Conservation (phyloP, 2,329 filamentous ascomycete species). For the Hymenoscyphus infarciens region DNA sequence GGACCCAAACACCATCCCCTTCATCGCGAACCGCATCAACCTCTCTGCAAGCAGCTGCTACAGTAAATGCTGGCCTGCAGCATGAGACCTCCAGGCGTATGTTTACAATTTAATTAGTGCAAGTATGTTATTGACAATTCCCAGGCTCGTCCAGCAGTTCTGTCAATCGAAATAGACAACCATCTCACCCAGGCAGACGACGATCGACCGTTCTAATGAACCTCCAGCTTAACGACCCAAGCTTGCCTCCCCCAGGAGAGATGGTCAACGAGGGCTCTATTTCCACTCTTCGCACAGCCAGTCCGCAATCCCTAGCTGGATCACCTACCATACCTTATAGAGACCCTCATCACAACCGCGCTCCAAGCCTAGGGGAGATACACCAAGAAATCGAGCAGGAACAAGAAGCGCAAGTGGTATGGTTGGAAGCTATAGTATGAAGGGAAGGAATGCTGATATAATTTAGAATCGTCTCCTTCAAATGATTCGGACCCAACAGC, state of each 20-base stretch:
- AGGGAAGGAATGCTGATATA: slow-evolving; percentile 9
- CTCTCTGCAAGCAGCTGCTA: slow-evolving; percentile 72
- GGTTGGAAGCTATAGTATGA: slow-evolving; percentile 28
- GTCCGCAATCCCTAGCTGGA: slow-evolving; percentile 45
- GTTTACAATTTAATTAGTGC: slow-evolving; percentile 22
- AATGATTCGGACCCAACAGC: slow-evolving; percentile 73
- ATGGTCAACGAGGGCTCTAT: slow-evolving; percentile 51
- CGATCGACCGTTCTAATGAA: slow-evolving; percentile 70
- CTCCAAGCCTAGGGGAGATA: slow-evolving; percentile 71
- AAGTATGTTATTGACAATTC: slow-evolving; percentile 10
- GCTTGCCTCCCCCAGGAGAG: slow-evolving; percentile 64
- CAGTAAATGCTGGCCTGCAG: slow-evolving; percentile 73
- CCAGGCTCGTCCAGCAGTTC: slow-evolving; percentile 47
- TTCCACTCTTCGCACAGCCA: slow-evolving; percentile 37
- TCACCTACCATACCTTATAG: slow-evolving; percentile 42
- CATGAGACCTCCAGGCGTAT: slow-evolving; percentile 58
- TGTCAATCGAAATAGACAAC: slow-evolving; percentile 43
- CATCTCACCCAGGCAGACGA: slow-evolving; percentile 53
- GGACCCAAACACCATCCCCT: slow-evolving; percentile 52
- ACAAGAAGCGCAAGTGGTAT: slow-evolving; percentile 72
- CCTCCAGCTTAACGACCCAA: slow-evolving; percentile 68
- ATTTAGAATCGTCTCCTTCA: slow-evolving; percentile 67
- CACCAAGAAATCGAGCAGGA: slow-evolving; percentile 77
- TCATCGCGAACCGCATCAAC: slow-evolving; percentile 63
- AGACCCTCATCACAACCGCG: slow-evolving; percentile 61